phyloP scores from a whole-genome alignment of 2,329 filamentous ascomycete genomes.

The Fusarium luffae region DNA sequence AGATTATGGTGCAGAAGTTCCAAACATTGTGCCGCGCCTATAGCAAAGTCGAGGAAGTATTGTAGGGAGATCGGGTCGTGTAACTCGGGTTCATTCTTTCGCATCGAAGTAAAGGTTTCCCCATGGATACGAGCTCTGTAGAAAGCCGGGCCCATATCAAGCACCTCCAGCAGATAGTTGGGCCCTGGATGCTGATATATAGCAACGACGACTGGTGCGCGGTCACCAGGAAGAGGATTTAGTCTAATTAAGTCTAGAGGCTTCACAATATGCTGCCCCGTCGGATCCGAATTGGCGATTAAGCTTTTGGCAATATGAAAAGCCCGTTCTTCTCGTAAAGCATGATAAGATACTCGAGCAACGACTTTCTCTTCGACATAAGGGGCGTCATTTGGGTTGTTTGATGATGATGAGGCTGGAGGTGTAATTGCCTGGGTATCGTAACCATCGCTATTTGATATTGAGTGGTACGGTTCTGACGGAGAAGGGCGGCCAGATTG shows the following conservation, averaged over 20 bases:
- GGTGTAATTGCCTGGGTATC: conserved; percentile 53
- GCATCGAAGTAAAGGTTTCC: conserved; percentile 60
- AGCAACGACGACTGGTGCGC: conserved; percentile 77
- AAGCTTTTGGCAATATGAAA: conserved; percentile 85
- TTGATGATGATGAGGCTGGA: conserved; percentile 49
- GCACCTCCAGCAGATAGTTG: conserved; percentile 76
- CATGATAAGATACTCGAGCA: conserved; percentile 84
- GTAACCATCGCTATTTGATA: conserved; percentile 50
- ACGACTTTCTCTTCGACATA: conserved; percentile 75
- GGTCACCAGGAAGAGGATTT: conserved; percentile 73
- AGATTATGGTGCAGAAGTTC: conserved; percentile 92
- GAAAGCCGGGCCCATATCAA: conserved; percentile 82
- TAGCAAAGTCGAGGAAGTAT: conserved; percentile 88
- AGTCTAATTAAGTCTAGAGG: conserved; percentile 84
- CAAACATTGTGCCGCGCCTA: conserved; percentile 85
- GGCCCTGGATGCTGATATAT: conserved; percentile 83
- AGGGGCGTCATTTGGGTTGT: conserved; percentile 58
- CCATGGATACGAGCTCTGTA: conserved; percentile 67
- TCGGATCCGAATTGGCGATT: conserved; percentile 75
- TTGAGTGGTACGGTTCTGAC: conserved; percentile 53
- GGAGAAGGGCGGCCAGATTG: conserved; percentile 58
- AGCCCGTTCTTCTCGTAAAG: conserved; percentile 84
- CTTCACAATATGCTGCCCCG: conserved; percentile 79
- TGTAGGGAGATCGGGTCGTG: conserved; percentile 74
- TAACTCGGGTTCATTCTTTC: conserved; percentile 59